phyloP scores from a whole-genome alignment of 768 basidiomycete genomes.

The Russula vinacea region DNA sequence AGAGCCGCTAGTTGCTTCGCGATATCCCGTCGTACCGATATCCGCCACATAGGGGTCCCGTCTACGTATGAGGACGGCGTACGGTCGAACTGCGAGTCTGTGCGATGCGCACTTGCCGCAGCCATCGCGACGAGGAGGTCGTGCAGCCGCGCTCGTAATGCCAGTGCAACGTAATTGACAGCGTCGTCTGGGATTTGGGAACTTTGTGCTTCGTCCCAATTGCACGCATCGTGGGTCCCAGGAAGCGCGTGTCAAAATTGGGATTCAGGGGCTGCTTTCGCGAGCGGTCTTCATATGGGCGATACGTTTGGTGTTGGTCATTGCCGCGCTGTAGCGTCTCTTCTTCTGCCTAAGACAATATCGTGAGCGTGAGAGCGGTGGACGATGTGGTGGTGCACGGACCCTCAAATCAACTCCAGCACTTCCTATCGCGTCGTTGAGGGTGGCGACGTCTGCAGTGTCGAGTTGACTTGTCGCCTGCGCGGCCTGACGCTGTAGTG shows the following conservation, averaged over 20 bases:
- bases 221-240: conserved; percentile 64
- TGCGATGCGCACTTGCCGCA: conserved; percentile 63
- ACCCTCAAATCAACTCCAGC: conserved; percentile 86
- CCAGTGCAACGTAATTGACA: conserved; percentile 74
- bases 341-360: conserved; percentile 67
- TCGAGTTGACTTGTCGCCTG: conserved; percentile 40
- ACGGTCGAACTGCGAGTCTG: conserved; percentile 65
- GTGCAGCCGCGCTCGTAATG: conserved; percentile 70
- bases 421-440: conserved; percentile 83
- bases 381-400: conserved; percentile 30
- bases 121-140: conserved; percentile 67
- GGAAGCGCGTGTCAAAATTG: conserved; percentile 61
- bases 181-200: conserved; percentile 66
- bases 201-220: conserved; percentile 69
- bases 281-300: conserved; percentile 72
- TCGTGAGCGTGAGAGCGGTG: neutral
- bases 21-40: conserved; percentile 73
- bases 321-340: conserved; percentile 69
- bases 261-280: conserved; percentile 71
- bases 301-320: conserved; percentile 59
- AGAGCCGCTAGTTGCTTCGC: conserved; percentile 72
- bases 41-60: conserved; percentile 77
- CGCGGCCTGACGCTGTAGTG: conserved; percentile 16
- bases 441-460: conserved; percentile 67
- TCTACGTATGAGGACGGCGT: conserved; percentile 64